Evolutionary conservation across 768 basidiomycete species (phyloP), one percentile per base, ranked within the genome.

Genomic region (Tulasnella sp.): DNA sequence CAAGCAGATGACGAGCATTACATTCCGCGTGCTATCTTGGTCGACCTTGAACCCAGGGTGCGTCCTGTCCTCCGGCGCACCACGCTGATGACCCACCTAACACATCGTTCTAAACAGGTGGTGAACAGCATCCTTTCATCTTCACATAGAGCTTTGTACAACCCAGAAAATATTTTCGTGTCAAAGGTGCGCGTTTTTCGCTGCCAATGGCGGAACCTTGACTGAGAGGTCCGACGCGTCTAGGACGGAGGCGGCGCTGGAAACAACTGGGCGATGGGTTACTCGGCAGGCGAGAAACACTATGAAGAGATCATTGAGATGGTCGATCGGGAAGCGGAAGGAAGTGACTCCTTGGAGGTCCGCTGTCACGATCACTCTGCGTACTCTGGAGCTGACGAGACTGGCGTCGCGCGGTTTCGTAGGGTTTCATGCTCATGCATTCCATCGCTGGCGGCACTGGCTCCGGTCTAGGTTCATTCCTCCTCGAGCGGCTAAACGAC

Each of bases 1-100:
- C 97, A 99, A 83, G 97, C 97, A n/a, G 97, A 99, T 82, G 97
- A 99, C 81, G 97, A 99, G 82, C 96, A 97, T 81, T 99, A 99
- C 83, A 96, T 99, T 77, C 97, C 97, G 1, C 89, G 97, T 72
- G 94, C 97, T 5, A 97, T 99, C 78, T 87, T 99, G 49, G 90
- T 99, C 77, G 97, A 99, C 83, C 88, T 97, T 36, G 97, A 99
- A 82, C 97, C 97, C 25, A 88, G 97, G 82, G 97, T 97, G 81
- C 82, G 90, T 85, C 38, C 15, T 29, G 1, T 38, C 36, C 45
- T 38, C 22, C 3, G 38, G 52, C 52, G 17, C 49, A 74, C 34
- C 3, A 25, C 19, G 36, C 12, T 54, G 31, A 5, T 39, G n/a
- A 15, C 29, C 3, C 4, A 49, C 6, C 49, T 58, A 52, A 36